Percentiles rank a stretch among this genome's conserved stretches.
Conservation (phyloP, 345 rosid genomes). For the Citrus sp. region DNA sequence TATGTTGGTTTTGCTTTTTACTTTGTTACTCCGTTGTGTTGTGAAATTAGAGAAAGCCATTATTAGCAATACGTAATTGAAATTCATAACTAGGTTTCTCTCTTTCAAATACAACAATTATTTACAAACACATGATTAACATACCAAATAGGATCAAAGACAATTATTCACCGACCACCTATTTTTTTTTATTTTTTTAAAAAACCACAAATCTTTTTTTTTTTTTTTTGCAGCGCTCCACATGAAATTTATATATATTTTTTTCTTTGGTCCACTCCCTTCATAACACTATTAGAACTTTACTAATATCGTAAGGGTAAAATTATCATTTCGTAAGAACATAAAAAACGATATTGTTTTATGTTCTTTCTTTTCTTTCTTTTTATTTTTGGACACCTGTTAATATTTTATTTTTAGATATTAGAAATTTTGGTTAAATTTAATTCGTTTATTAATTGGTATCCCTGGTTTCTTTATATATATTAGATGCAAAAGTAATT, state of each 20-base stretch:
- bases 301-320: accelerated
- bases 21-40: neutral
- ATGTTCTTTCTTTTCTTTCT: no score
- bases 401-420: no score
- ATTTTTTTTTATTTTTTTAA: no score
- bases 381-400: no score
- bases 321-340: no score
- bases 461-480: neutral
- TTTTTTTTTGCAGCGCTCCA: accelerated
- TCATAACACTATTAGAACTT: no score
- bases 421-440: no score
- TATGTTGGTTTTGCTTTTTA: neutral
- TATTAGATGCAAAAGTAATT: neutral
- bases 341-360: no score
- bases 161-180: no score
- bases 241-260: accelerated
- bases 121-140: neutral
- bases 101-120: neutral
- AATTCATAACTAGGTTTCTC: neutral
- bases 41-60: neutral
- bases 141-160: accelerated
- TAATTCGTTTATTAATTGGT: no score
- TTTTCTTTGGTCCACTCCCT: accelerated
- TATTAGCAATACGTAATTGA: neutral
- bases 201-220: no score